Percentiles rank a stretch among this genome's conserved stretches.
Conservation (phyloP, 129 eudicot species). For the Arctium lappa region DNA sequence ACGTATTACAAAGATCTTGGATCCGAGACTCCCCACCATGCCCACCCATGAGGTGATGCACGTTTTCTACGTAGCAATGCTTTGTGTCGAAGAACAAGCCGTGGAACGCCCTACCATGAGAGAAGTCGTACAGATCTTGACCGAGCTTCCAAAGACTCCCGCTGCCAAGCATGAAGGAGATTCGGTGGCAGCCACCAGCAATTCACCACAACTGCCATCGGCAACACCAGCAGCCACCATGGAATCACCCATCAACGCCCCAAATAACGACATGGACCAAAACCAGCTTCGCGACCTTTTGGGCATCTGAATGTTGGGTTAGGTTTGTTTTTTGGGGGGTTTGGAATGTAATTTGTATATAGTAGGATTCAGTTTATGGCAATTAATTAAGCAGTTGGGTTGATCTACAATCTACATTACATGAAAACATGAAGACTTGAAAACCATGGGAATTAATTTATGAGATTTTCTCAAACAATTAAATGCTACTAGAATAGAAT, state of each 20-base stretch:
- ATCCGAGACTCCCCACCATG: constrained; percentile 62
- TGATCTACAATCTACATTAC: background rate
- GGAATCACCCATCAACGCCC: background rate
- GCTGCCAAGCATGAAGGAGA: constrained; percentile 35
- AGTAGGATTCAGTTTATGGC: background rate
- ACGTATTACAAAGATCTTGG: constrained; percentile 63
- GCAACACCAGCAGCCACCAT: constrained; percentile 29
- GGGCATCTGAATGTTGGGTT: background rate
- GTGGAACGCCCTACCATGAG: constrained; percentile 96
- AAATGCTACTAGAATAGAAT: too few species aligned
- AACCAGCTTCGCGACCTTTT: background rate
- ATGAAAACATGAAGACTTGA: background rate
- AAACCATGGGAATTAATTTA: background rate
- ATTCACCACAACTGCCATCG: constrained; percentile 36
- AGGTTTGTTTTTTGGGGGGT: background rate
- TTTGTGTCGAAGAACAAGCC: constrained; percentile 93
- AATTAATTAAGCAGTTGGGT: background rate
- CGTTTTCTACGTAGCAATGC: constrained; percentile 87
- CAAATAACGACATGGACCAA: background rate
- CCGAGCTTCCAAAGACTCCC: constrained; percentile 72
- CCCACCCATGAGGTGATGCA: constrained; percentile 89
- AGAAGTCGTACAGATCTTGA: constrained; percentile 83
- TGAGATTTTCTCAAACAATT: background rate
- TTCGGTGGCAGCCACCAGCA: constrained; percentile 7
- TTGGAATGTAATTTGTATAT: background rate